Conservation (phyloP, 176 grass and related monocot genomes). For the Thalia dealbata region DNA sequence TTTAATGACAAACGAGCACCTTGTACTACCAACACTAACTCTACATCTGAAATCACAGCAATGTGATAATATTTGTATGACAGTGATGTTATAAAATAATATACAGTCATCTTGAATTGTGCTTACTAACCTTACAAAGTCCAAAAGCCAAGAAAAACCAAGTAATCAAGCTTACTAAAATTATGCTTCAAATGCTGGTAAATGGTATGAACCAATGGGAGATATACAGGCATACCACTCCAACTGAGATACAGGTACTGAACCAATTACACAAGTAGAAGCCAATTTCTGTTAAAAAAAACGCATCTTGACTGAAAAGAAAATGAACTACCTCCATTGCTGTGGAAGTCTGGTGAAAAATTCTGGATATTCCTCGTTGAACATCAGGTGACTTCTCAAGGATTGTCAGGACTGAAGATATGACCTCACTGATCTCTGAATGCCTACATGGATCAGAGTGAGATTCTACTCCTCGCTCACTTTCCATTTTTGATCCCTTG, state of each 20-base stretch:
- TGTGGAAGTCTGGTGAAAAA: slow-evolving; percentile 82
- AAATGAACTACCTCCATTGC: slow-evolving; percentile 48
- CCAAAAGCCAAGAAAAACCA: too few relatives aligned
- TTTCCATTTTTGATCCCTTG: slow-evolving; percentile 25
- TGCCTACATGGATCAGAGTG: slow-evolving; percentile 18
- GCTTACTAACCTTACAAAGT: too few relatives aligned
- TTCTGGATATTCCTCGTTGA: slow-evolving; percentile 87
- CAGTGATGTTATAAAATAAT: background rate
- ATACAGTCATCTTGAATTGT: background rate
- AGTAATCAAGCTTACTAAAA: too few relatives aligned
- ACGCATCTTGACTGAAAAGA: slow-evolving; percentile 1
- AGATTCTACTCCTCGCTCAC: slow-evolving; percentile 17
- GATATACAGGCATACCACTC: background rate
- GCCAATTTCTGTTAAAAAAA: background rate
- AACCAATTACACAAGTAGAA: background rate
- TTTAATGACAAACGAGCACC: background rate
- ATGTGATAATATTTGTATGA: too few relatives aligned
- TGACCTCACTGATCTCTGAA: slow-evolving; percentile 48
- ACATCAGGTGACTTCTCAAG: slow-evolving; percentile 68
- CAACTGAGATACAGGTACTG: background rate
- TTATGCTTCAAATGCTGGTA: too few relatives aligned
- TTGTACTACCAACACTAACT: background rate
- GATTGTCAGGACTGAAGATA: slow-evolving; percentile 60
- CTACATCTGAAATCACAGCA: too few relatives aligned
- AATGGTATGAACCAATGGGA: too few relatives aligned